Percentiles rank a stretch among this genome's conserved stretches.
Conservation (phyloP, 169 alveolate genomes). For the Cryptosporidium bovis region DNA sequence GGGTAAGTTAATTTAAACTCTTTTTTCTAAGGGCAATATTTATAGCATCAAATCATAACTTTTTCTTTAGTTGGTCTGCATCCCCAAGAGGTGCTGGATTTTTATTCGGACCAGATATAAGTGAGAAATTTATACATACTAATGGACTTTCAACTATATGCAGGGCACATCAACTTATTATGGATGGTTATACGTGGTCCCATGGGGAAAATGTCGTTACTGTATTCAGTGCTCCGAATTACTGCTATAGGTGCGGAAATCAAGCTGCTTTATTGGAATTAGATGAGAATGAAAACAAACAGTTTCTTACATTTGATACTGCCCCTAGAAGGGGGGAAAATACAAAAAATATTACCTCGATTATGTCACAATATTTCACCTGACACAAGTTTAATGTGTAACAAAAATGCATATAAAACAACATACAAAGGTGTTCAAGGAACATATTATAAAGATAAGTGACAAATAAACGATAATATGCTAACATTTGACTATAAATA, state of each 20-base stretch:
- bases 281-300: slow-evolving; percentile 92
- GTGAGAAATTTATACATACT: slow-evolving; percentile 88
- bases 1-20: slow-evolving; percentile 76
- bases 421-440: background rate
- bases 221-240: slow-evolving; percentile 95
- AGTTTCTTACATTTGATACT: slow-evolving; percentile 87
- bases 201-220: slow-evolving; percentile 93
- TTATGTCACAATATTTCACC: slow-evolving; percentile 67
- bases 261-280: slow-evolving; percentile 95
- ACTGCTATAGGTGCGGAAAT: slow-evolving; percentile 95
- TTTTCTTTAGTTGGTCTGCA: slow-evolving; percentile 88
- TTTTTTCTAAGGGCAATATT: slow-evolving; percentile 5
- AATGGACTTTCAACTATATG: slow-evolving; percentile 94
- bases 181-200: slow-evolving; percentile 92
- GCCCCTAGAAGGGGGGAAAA: slow-evolving; percentile 88
- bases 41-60: slow-evolving; percentile 6
- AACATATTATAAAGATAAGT: background rate
- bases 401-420: background rate
- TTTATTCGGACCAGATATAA: slow-evolving; percentile 95
- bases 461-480: background rate
- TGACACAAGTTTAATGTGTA: background rate
- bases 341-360: slow-evolving; percentile 12
- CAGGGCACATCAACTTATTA: slow-evolving; percentile 96
- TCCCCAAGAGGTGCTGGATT: slow-evolving; percentile 99
- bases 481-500: too few relatives aligned